phyloP scores from a whole-genome alignment of 73 alveolate species.

The Urostyla sp. region DNA sequence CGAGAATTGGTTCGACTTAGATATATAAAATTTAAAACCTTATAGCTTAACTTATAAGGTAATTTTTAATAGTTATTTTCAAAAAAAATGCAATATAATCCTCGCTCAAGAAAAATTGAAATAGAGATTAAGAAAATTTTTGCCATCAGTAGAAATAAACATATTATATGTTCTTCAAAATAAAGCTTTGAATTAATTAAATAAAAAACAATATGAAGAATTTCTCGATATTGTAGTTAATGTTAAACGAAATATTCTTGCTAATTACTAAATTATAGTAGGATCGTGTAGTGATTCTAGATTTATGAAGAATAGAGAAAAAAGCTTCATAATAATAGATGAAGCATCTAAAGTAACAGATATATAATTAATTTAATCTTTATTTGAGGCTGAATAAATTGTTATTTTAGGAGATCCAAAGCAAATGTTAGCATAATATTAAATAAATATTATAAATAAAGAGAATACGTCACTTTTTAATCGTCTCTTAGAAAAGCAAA shows the following conservation, averaged over 20 bases:
- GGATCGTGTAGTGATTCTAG: neutral
- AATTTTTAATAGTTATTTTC: too few relatives aligned
- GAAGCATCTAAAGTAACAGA: slow-evolving; percentile 18
- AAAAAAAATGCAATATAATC: too few relatives aligned
- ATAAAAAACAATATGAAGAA: too few relatives aligned
- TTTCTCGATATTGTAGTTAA: neutral
- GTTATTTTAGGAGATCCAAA: slow-evolving; percentile 13
- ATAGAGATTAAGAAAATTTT: too few relatives aligned
- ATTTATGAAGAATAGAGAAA: neutral
- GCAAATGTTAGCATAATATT: neutral
- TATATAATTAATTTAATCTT: neutral
- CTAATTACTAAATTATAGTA: neutral
- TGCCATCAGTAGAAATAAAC: too few relatives aligned
- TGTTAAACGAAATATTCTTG: neutral
- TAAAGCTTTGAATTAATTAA: neutral
- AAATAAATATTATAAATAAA: neutral
- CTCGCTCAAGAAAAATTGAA: too few relatives aligned
- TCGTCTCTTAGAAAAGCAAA: neutral
- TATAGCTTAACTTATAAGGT: neutral
- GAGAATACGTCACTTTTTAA: slow-evolving; percentile 4
- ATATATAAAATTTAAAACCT: neutral
- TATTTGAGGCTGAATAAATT: neutral
- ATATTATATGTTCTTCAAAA: neutral
- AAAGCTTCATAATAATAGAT: slow-evolving; percentile 10
- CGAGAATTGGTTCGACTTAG: slow-evolving; percentile 9